A percentile compares a stretch with the other conserved stretches of the same genome.
Evolutionary conservation across 106 monocot species (phyloP).

Genomic region (Acanthochlamys bracteata): DNA sequence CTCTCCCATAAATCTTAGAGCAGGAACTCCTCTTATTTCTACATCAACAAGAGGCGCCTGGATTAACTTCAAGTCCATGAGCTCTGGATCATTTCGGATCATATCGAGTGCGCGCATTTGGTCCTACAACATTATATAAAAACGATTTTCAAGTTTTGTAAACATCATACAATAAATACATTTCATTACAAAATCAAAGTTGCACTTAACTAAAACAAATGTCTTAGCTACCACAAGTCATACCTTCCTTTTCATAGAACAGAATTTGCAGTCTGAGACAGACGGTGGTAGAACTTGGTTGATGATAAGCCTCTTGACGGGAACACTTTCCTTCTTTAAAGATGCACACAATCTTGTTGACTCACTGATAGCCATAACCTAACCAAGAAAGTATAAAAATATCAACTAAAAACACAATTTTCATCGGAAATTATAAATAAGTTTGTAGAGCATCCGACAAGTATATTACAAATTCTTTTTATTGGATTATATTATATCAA

Average conservation of each 20-base stretch:
- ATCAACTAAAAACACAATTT: no score
- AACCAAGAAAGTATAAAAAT: no score
- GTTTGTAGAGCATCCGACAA: no score
- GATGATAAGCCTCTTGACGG: constrained; percentile 79
- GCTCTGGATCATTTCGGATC: constrained; percentile 71
- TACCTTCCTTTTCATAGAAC: constrained; percentile 93
- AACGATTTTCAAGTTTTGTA: background rate
- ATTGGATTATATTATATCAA: no score
- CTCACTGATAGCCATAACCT: constrained; percentile 94
- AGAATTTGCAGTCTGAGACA: constrained; percentile 93
- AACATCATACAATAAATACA: background rate
- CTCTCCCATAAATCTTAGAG: constrained; percentile 91
- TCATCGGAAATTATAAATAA: no score
- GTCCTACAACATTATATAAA: constrained; percentile 38
- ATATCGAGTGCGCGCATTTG: constrained; percentile 83
- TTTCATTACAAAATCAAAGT: background rate
- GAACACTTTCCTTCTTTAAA: constrained; percentile 86
- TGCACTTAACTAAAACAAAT: background rate
- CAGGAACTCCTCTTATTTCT: constrained; percentile 93
- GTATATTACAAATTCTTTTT: no score
- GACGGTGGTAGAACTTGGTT: constrained; percentile 94
- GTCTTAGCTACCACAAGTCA: background rate
- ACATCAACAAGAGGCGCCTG: constrained; percentile 91
- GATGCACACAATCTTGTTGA: constrained; percentile 74
- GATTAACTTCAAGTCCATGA: constrained; percentile 49